Evolutionary conservation across 441 rosid species (phyloP), one percentile per base, ranked within the genome.

Genomic region (Kokia cookei): DNA sequence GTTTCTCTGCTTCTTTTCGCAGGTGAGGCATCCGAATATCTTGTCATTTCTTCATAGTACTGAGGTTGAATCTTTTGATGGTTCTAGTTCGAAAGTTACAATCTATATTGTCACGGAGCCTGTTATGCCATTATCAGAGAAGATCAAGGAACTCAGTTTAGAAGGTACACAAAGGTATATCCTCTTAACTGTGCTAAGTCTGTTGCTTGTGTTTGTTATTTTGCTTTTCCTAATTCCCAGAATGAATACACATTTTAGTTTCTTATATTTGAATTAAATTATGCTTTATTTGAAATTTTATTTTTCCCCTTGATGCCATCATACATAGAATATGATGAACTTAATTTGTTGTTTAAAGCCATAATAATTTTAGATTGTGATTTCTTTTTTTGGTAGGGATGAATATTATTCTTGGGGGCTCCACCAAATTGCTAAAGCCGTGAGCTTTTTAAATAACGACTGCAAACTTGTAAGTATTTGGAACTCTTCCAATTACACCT

Each of bases 21-120:
- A 96, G 99, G 99, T 92, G 68, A 91, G 99, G 79, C 99, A 96
- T 88, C 99, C 99, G 19, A 96, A 92, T 82, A 90, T 96, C 78
- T 82, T 96, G 54, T 90, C 98, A 54, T 96, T 93, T 85, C 94
- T 96, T 62, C 91, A 93, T 76, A 96, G 99, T 81, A 88, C 98
- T 2, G 99, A 96, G 86, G 89, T 91, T 71, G 98, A 93, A 85
- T 81, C 82, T 80, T 63, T 77, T 72, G 99, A 96, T 40, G 94
- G 91, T 68, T 74, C 97, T 66, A 63, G 86, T 79, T 57, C 92
- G 50, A 96, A 86, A 81, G 84, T 92, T 73, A 91, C 96, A 15
- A 86, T 96, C 72, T 96, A 96, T 76, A 90, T 96, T 58, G 99
- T 96, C 79, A 96, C 98, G 2, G 99, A 96, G 84, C 98, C 97